phyloP scores from a whole-genome alignment of 1,284 basidiomycete species.

The Ganoderma boninense region DNA sequence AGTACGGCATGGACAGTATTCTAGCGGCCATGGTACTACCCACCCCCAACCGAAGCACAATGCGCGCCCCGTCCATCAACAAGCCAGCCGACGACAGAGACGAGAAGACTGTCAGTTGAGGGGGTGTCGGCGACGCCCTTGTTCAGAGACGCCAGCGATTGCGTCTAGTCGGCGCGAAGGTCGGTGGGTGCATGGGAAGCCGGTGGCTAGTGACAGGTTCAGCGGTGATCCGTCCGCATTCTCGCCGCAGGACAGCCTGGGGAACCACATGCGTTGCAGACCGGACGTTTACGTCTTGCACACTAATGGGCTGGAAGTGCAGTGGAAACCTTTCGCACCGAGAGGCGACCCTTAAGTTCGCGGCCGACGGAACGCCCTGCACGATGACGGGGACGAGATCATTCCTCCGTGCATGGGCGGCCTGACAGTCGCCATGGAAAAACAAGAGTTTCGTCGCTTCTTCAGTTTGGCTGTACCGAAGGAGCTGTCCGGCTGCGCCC shows the following conservation, averaged over 20 bases:
- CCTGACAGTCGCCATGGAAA: neutral
- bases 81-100: neutral
- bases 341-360: neutral
- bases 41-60: neutral
- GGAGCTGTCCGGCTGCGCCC: neutral
- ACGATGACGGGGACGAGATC: neutral
- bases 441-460: neutral
- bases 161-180: neutral
- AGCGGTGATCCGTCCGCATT: neutral
- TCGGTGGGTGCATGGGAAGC: neutral
- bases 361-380: neutral
- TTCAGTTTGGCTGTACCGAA: neutral
- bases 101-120: neutral
- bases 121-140: neutral
- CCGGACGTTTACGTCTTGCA: neutral
- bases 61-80: neutral
- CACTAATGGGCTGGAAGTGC: neutral
- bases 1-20: neutral
- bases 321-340: neutral
- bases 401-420: neutral
- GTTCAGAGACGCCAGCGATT: neutral
- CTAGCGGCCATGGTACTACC: neutral
- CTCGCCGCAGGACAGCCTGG: neutral
- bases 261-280: neutral
- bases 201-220: neutral